Evolutionary conservation across 148 eudicot species (phyloP), one percentile per base, ranked within the genome.

Genomic region (Cornus controversa): DNA sequence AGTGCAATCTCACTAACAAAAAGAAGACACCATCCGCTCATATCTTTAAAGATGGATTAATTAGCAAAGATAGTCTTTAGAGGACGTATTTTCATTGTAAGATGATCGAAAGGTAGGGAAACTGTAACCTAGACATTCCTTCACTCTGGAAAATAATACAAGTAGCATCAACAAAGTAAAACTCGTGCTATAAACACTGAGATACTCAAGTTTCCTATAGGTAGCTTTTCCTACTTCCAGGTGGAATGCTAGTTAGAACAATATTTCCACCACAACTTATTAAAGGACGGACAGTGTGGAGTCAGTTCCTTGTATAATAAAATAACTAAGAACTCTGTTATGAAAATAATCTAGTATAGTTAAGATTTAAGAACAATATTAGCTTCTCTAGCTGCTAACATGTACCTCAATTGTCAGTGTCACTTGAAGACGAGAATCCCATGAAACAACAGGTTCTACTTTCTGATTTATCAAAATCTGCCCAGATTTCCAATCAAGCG

Each of bases 401-500:
- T n/a, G 42, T 83, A 91, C 93, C 90, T 77, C 72, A 47, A 95
- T 72, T 23, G 80, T 84, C 57, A 95, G 10, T 24, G 80, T 82
- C 69, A 91, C 90, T 83, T 60, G 82, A 64, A 95, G 86, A 78
- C 62, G 83, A 54, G 83, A 87, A 79, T 93, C 84, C 96, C 93
- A 91, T 42, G 97, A 91, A 77, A 82, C 87, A 65, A 83, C 89
- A 71, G 88, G 85, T 50, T 90, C 84, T 28, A 95, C 94, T 82
- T 70, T 85, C 78, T 87, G 93, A 71, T 45, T 79, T 78, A 95
- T 74, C 13, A 78, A 73, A 72, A 95, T 72, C 45, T 83, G 72
- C 54, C 89, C 91, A n/a, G 88, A 77, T 81, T 76, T 88, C 99
- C 99, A 95, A 66, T 91, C 75, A 36, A 95, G 64, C 11, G 94